These are phyloP conservation scores for Spatholobus suberectus DNA, from an alignment of 306 rosid species.

Conservation along the genomic window DNA sequence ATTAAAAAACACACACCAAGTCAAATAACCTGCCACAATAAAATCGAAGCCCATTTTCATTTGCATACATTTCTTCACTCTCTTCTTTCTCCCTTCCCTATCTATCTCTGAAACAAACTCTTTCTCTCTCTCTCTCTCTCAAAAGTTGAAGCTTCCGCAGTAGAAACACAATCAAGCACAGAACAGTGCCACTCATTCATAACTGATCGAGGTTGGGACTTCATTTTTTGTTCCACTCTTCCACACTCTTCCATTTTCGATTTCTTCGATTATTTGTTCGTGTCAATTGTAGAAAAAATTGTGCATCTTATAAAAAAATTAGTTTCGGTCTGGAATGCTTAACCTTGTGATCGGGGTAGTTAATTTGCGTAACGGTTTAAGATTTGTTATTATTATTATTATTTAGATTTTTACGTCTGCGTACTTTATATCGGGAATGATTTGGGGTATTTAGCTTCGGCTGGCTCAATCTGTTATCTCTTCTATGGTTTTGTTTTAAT, in stretches of 20 bases:
- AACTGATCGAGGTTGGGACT: constrained; percentile 62
- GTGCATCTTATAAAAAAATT: not conserved
- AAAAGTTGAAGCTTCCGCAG: constrained; percentile 52
- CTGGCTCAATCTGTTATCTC: constrained; percentile 10
- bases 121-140: too few relatives aligned
- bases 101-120: not conserved
- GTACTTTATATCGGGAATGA: not conserved
- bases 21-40: constrained; percentile 62
- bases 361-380: not conserved
- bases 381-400: not conserved
- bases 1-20: constrained; percentile 51
- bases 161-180: constrained; percentile 37
- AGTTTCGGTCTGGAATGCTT: constrained; percentile 18
- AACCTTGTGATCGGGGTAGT: constrained; percentile 47
- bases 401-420: not conserved
- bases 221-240: constrained; percentile 5
- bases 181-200: constrained; percentile 39
- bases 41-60: constrained; percentile 51
- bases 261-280: not conserved
- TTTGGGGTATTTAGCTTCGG: constrained; percentile 19
- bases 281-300: not conserved
- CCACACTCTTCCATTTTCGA: not conserved
- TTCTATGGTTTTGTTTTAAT: not conserved
- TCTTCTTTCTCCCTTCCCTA: not conserved
- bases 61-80: constrained; percentile 4